phyloP scores from a whole-genome alignment of 2,329 filamentous ascomycete species.

The Botrytis paeoniae region DNA sequence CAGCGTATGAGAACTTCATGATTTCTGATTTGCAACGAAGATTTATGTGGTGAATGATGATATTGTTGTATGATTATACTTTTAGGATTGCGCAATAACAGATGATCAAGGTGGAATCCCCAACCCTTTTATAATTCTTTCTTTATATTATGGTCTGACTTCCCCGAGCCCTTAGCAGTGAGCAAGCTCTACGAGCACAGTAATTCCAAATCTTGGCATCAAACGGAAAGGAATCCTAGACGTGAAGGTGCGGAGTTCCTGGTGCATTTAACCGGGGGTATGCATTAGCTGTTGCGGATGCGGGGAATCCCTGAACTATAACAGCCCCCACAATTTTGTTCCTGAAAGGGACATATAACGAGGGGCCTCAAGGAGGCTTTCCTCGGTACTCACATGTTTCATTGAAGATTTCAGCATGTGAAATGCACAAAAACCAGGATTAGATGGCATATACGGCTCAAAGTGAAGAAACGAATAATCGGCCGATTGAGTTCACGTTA shows the following conservation, averaged over 20 bases:
- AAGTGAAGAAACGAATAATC: neutral
- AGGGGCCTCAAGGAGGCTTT: neutral
- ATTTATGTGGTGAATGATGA: neutral
- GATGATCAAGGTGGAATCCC: neutral
- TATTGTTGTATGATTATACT: neutral
- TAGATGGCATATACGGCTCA: neutral
- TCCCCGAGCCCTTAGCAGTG: neutral
- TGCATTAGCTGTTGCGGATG: neutral
- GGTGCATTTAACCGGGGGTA: neutral
- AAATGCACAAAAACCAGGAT: neutral
- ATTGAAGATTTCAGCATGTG: neutral
- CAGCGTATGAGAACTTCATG: conserved; percentile 15
- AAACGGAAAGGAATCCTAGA: neutral
- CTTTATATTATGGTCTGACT: neutral
- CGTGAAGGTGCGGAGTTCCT: neutral
- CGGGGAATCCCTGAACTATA: conserved; percentile 10
- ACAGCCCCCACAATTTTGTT: neutral
- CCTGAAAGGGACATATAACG: neutral
- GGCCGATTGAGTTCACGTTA: neutral
- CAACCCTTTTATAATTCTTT: neutral
- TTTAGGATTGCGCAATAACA: neutral
- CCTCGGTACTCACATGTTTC: neutral
- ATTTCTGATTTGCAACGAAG: neutral
- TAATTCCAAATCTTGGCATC: neutral
- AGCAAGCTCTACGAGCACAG: neutral